Evolutionary conservation across 176 grass and related monocot species (phyloP), one percentile per base, ranked within the genome.

Genomic region (Oryza meridionalis): DNA sequence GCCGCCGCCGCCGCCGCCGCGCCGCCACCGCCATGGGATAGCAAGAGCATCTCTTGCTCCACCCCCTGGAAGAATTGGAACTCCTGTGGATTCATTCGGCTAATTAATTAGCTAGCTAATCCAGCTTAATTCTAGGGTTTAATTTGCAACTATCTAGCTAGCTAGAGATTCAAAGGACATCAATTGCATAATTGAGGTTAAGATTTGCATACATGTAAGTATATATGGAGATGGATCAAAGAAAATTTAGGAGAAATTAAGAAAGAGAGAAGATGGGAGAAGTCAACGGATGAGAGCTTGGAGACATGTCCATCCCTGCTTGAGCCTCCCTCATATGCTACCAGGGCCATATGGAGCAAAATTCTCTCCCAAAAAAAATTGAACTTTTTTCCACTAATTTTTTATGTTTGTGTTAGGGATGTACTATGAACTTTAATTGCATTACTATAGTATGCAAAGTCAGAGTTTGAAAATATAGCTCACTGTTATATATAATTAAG

Each of bases 291-390:
- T 69, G 59, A 46, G 44, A 49, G 27, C 10, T 69, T 80, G 65
- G 65, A 81, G 66, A 27, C 3, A 19, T 43, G 42, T 67, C 24
- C 77, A 2, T 55, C 78, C 78, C 78, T 55, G 78, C 77, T 26
- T 55, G 27, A 69, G 78, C 65, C 78, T 81, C 45, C 78, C 78
- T 81, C 78, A 40, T 7, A 70, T 81, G 78, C 66, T 24, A 70
- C 78, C 44, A 75, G 27, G 64, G 11, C 78, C 78, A 81, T 51
- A 81, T 81, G 78, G 78, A 44, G 38, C 64, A 35, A 21, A 35
- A 21, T 33, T 69, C 25, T 67, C 12, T 33, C 19, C 53, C 15
- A 35, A 80, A 0, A 21, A 80, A 0, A 21, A 80, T 37, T 69
- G 11, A 10, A 63, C 42, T 25, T 9, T 22, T n/a, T 63, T 7